These are phyloP conservation scores for Ramalina intermedia DNA, from an alignment of 495 filamentous ascomycete genomes.

Conservation along the genomic window DNA sequence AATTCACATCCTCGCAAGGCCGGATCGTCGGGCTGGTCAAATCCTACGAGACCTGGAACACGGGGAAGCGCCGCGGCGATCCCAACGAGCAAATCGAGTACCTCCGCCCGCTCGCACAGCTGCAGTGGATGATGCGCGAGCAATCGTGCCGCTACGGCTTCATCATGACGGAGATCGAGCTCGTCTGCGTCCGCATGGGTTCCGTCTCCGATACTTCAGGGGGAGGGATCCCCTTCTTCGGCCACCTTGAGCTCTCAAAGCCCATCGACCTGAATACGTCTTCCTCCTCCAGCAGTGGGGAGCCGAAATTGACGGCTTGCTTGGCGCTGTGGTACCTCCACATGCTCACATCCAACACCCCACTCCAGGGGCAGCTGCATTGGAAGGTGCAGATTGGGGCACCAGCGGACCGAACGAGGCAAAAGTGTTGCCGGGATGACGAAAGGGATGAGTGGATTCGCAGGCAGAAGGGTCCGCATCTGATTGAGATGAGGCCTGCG, in stretches of 20 bases:
- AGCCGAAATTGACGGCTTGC: slow-evolving; percentile 43
- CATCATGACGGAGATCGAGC: slow-evolving; percentile 88
- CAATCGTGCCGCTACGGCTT: slow-evolving; percentile 87
- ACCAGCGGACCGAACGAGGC: slow-evolving; percentile 59
- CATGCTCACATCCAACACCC: slow-evolving; percentile 67
- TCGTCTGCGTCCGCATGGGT: slow-evolving; percentile 73
- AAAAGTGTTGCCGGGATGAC: slow-evolving; percentile 47
- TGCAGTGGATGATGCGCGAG: slow-evolving; percentile 83
- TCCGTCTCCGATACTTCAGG: slow-evolving; percentile 33
- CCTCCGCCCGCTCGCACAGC: slow-evolving; percentile 64
- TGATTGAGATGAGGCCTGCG: slow-evolving; percentile 62
- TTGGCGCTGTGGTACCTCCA: slow-evolving; percentile 65
- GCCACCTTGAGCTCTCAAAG: slow-evolving; percentile 61
- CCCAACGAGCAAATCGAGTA: slow-evolving; percentile 73
- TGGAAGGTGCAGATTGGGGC: slow-evolving; percentile 71
- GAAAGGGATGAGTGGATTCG: slow-evolving; percentile 77
- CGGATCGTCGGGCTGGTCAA: slow-evolving; percentile 80
- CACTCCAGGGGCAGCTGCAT: slow-evolving; percentile 47
- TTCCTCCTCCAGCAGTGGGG: background rate
- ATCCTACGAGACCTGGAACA: slow-evolving; percentile 85
- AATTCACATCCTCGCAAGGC: slow-evolving; percentile 24
- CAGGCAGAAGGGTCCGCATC: slow-evolving; percentile 49
- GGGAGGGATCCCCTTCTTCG: slow-evolving; percentile 64
- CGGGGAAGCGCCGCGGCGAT: slow-evolving; percentile 72
- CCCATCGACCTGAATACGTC: slow-evolving; percentile 38